Evolutionary conservation across 495 filamentous ascomycete species (phyloP).

Genomic region (Penicillium arizonense): DNA sequence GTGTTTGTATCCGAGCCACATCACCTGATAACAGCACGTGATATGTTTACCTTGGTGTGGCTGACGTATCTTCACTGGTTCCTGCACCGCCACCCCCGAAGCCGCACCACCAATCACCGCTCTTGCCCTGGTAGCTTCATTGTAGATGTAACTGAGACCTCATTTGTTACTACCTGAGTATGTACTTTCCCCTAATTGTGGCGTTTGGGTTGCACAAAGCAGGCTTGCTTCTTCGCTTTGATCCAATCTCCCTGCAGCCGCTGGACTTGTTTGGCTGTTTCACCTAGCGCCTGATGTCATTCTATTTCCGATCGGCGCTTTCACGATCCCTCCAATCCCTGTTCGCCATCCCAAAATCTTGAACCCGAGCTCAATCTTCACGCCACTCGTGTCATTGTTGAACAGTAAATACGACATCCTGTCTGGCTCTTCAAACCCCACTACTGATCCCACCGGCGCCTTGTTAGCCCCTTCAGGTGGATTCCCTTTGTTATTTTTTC

Average conservation of each 20-base stretch:
- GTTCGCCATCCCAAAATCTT: constrained; percentile 8
- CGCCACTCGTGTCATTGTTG: constrained; percentile 28
- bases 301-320: constrained; percentile 25
- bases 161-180: too few relatives aligned
- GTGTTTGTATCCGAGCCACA: constrained; percentile 1
- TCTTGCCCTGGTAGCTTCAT: constrained; percentile 4
- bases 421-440: constrained; percentile 9
- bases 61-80: neutral
- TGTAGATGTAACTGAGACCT: neutral
- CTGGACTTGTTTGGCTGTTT: constrained; percentile 29
- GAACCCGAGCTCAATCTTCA: constrained; percentile 15
- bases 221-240: neutral
- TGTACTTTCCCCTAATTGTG: too few relatives aligned
- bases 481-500: constrained; percentile 3
- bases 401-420: constrained; percentile 2
- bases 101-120: constrained; percentile 1
- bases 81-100: neutral
- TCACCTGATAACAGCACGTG: too few relatives aligned
- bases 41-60: neutral
- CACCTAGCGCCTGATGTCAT: constrained; percentile 48
- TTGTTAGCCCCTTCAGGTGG: constrained; percentile 6
- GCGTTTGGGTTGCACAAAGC: neutral
- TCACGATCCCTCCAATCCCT: constrained; percentile 25
- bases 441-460: constrained; percentile 14
- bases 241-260: constrained; percentile 15